phyloP scores from a whole-genome alignment of 345 rosid species.

The Eutrema yunnanense region DNA sequence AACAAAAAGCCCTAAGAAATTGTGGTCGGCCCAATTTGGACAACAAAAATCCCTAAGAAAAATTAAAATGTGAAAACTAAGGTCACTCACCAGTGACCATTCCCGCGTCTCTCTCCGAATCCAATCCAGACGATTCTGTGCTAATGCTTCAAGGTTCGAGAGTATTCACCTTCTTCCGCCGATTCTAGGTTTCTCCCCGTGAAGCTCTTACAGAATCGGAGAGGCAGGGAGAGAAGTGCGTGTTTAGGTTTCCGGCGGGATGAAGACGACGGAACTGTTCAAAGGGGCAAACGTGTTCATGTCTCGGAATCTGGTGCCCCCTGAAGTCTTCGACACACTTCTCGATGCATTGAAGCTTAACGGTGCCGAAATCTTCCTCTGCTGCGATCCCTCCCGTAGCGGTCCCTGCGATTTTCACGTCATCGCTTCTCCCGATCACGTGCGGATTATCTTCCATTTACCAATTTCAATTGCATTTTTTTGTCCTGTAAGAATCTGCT shows the following conservation, averaged over 20 bases:
- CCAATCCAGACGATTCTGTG: neutral
- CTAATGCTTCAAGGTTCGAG: neutral
- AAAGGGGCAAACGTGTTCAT: conserved; percentile 67
- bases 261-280: conserved; percentile 62
- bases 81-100: neutral
- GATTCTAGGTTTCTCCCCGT: neutral
- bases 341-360: conserved; percentile 79
- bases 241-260: conserved; percentile 27
- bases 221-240: neutral
- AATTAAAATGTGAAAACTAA: neutral
- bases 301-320: conserved; percentile 83
- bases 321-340: conserved; percentile 78
- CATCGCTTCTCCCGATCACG: conserved; percentile 75
- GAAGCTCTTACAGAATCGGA: neutral
- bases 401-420: conserved; percentile 70
- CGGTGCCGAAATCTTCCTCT: conserved; percentile 79
- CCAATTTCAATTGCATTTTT: neutral
- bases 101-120: no score
- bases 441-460: neutral
- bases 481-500: neutral
- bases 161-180: neutral
- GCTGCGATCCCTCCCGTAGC: conserved; percentile 89
- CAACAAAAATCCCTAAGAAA: neutral
- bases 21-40: neutral
- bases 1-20: neutral